Evolutionary conservation across 306 rosid species (phyloP).

Genomic region (Acacia confusa): DNA sequence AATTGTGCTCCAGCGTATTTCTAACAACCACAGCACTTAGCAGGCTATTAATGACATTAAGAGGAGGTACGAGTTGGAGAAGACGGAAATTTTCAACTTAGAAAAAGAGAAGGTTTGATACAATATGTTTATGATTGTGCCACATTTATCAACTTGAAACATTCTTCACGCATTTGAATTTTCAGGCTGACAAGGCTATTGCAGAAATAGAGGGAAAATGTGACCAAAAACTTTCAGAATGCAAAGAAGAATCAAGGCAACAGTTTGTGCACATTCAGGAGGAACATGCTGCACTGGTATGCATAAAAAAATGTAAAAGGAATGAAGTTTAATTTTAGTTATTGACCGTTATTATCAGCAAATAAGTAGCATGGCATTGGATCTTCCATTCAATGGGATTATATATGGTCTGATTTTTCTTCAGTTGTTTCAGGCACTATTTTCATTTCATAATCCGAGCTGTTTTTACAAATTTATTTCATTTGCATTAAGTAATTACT

Average conservation of each 20-base stretch:
- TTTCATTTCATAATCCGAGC: slow-evolving; percentile 15
- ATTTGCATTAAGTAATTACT: slow-evolving; percentile 8
- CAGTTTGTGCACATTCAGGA: slow-evolving; percentile 62
- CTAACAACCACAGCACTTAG: slow-evolving; percentile 37
- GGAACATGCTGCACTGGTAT: slow-evolving; percentile 72
- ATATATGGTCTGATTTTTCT: slow-evolving; percentile 19
- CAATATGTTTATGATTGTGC: slow-evolving; percentile 32
- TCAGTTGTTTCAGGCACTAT: slow-evolving; percentile 5
- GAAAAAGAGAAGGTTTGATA: slow-evolving; percentile 86
- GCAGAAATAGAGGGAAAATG: slow-evolving; percentile 57
- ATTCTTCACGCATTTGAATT: slow-evolving; percentile 47
- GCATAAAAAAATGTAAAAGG: slow-evolving; percentile 26
- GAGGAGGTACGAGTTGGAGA: slow-evolving; percentile 86
- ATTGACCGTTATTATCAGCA: slow-evolving; percentile 16
- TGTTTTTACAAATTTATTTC: slow-evolving; percentile 1
- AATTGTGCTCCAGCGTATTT: slow-evolving; percentile 25
- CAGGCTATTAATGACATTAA: slow-evolving; percentile 93
- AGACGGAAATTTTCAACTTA: slow-evolving; percentile 64
- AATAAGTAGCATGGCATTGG: slow-evolving; percentile 17
- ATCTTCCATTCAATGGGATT: slow-evolving; percentile 19
- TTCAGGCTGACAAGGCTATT: slow-evolving; percentile 67
- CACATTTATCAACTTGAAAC: slow-evolving; percentile 19
- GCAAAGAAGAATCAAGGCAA: slow-evolving; percentile 73
- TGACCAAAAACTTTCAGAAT: slow-evolving; percentile 59
- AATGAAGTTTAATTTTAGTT: slow-evolving; percentile 18